A percentile compares a stretch with the other conserved stretches of the same genome.
These are phyloP conservation scores for Lodderomyces metapsilosis DNA, from an alignment of 1,139 yeast genomes.

Conservation along the genomic window DNA sequence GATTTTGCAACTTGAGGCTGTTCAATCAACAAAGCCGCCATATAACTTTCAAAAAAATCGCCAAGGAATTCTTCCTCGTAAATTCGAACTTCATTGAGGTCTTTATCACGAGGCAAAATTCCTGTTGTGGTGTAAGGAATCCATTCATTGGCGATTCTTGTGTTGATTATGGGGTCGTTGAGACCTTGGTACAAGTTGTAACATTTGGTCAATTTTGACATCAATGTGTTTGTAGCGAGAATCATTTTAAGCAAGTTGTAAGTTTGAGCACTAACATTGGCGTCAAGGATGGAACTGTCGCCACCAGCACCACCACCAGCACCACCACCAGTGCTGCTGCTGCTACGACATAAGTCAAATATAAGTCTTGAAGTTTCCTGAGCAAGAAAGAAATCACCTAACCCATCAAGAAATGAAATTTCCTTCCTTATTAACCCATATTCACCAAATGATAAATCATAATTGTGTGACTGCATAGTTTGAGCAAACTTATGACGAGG, in stretches of 20 bases:
- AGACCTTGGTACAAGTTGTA: constrained; percentile 38
- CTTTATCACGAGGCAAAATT: constrained; percentile 15
- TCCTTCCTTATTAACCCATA: constrained; percentile 31
- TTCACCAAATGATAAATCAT: constrained; percentile 17
- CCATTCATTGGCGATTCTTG: constrained; percentile 20
- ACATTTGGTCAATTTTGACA: constrained; percentile 37
- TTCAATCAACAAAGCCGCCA: constrained; percentile 44
- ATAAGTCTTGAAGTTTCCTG: constrained; percentile 38
- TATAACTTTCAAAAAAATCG: constrained; percentile 45
- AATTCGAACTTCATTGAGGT: constrained; percentile 22
- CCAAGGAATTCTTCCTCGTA: constrained; percentile 47
- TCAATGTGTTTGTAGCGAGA: constrained; percentile 40
- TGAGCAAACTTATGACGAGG: constrained; percentile 31
- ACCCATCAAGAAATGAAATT: constrained; percentile 44
- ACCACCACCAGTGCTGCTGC: background rate
- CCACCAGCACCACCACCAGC: constrained; percentile 7
- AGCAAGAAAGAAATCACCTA: constrained; percentile 44
- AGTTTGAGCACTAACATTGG: constrained; percentile 16
- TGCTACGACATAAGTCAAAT: constrained; percentile 22
- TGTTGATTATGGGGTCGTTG: constrained; percentile 27
- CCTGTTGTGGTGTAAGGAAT: constrained; percentile 24
- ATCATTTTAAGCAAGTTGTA: constrained; percentile 36
- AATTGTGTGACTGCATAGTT: constrained; percentile 21
- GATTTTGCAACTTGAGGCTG: constrained; percentile 37
- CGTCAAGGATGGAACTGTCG: background rate